Conservation (phyloP, 2,329 filamentous ascomycete species). For the Botryotinia convoluta region DNA sequence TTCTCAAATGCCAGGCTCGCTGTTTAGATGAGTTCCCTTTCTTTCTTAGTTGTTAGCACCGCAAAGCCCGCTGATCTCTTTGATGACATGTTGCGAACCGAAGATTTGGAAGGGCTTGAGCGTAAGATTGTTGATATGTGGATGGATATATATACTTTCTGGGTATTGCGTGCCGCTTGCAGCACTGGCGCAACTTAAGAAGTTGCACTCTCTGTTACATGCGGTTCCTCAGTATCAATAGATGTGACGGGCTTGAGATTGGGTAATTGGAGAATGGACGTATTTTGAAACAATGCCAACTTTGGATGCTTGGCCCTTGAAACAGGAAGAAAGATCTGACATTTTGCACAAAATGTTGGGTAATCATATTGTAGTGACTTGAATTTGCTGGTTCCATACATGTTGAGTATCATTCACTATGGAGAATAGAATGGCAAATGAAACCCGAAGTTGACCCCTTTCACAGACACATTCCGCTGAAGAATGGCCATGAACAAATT, state of each 20-base stretch:
- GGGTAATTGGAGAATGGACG: too few relatives aligned
- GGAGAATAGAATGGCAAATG: neutral
- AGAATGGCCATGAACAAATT: neutral
- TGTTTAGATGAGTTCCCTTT: neutral
- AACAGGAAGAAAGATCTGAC: neutral
- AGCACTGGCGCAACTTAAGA: neutral
- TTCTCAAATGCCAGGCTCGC: neutral
- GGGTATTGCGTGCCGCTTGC: too few relatives aligned
- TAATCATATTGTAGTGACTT: neutral
- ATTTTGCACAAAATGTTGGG: neutral
- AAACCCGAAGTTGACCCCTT: neutral
- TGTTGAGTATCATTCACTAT: neutral
- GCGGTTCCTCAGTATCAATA: neutral
- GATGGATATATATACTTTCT: neutral
- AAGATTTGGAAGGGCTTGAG: neutral
- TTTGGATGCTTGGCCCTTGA: neutral
- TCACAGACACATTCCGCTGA: neutral
- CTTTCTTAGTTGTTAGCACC: accelerated
- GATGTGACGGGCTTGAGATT: too few relatives aligned
- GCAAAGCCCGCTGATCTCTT: neutral
- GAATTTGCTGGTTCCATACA: neutral
- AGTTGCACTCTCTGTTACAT: neutral
- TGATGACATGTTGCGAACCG: neutral
- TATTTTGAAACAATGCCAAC: too few relatives aligned
- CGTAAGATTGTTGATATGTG: neutral